Base-by-base conservation (phyloP, 2,329 filamentous ascomycete genomes). In the Metarhizium rileyi region DNA sequence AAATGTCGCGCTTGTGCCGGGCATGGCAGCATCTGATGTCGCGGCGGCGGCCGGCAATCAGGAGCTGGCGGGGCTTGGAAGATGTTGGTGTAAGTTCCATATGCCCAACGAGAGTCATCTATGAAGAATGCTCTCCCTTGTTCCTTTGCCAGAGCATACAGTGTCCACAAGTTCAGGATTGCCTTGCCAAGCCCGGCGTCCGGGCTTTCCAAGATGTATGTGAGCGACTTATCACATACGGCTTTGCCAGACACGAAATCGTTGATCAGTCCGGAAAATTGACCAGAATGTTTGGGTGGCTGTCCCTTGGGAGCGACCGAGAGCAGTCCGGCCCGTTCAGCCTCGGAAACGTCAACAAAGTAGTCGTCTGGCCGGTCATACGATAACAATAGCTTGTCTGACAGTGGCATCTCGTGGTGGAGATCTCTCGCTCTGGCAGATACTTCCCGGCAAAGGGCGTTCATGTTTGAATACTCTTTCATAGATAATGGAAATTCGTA, bases 101-200 rank as follows among this genome's bases (percentile, higher is more conserved):
- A 93, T 1, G 85, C 83, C 84, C 90, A 95, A 56, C 84, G 76
- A 6, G 84, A 81, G 66, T 95, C 89, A 58, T 94, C 87, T 54
- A 95, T 73, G 68, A 95, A 94, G 66, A 95, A 94, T 1, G 81
- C 74, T 23, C 88, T 75, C 14, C 78, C 79, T 62, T 94, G 86
- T 52, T 82, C 77, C 61, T 84, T 74, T 2, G 89, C 87, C 48
- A 94, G 69, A 3, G 87, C 87, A 62, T 93, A 94, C 25, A 87
- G 84, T 59, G 85, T 84, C 88, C 89, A 95, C 50, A 95, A 63
- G 60, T 83, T 77, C 76, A 94, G 82, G 52, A 95, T 66, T 1
- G 84, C 81, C 55, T 80, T 82, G 5, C 89, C 89, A 9, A 95
- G 72, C 3, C 89, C 89, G 2, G 87, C 86, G 58, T 91, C 83